Evolutionary conservation across 345 rosid genomes (phyloP), one percentile per base, ranked within the genome.

Genomic region (Syzygium aqueum): DNA sequence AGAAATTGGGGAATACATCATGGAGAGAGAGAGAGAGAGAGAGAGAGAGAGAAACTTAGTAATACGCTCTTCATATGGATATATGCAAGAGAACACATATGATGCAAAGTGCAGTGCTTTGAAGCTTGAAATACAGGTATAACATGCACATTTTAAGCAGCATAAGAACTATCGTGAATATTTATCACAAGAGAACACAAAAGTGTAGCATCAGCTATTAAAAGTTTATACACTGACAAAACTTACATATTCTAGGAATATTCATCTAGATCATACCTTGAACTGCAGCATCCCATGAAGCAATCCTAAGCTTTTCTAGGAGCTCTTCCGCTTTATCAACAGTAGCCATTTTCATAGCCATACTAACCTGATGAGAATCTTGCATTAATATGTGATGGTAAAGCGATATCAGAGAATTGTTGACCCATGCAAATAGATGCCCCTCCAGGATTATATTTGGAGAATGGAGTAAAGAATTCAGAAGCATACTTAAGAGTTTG

Each of bases 291-390:
- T 91, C 90, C 99, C 98, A 96, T 21, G 99, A 97, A 87, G 98
- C 98, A 87, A 89, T 90, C 10, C 97, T 94, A 90, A 97, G 96
- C 94, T 94, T 94, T 89, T 97, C 99, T 67, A 97, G 88, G 28
- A 97, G 97, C 90, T 95, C 97, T 77, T 90, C 91, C 28, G 98
- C 97, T 91, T 94, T 96, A 61, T 94, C 95, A 86, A 95, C 96
- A 27, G 98, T 97, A 61, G 99, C 99, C 99, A 97, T 96, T 93
- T 97, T 97, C 90, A 90, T 92, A 80, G 96, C 98, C 99, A 96
- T 97, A 94, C 98, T 96, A 85, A 96, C 98, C 98, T 97, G 89
- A 87, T 78, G 37, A 90, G 25, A 77, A 67, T 67, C 40, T 61
- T 53, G 56, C 54, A 84, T n/a, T 23, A 84, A 73, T 73, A 37